phyloP scores from a whole-genome alignment of 352 stramenopile species.

The Globisporangium mamillatum region DNA sequence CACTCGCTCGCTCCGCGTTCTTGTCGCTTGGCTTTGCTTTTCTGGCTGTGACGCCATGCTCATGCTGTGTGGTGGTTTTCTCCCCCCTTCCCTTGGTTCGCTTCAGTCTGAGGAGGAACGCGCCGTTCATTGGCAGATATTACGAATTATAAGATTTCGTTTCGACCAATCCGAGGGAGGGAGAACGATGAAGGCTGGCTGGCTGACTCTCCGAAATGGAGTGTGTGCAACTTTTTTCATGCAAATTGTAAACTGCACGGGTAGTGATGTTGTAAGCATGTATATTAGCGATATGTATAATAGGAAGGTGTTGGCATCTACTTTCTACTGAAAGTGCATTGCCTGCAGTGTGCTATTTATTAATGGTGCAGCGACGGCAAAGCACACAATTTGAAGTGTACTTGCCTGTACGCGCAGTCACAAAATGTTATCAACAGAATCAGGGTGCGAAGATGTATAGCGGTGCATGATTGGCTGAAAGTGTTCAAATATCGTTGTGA shows the following conservation, averaged over 20 bases:
- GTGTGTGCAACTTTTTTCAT: background rate
- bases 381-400: background rate
- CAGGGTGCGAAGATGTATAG: background rate
- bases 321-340: too few species aligned
- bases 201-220: background rate
- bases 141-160: background rate
- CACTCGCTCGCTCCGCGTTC: background rate
- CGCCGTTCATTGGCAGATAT: background rate
- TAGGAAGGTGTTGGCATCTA: background rate
- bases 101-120: background rate
- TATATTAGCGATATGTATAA: background rate
- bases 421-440: background rate
- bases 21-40: background rate
- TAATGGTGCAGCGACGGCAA: too few species aligned
- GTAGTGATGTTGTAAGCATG: background rate
- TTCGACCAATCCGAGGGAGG: background rate
- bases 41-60: conserved; percentile 1
- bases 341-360: too few species aligned
- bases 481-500: background rate
- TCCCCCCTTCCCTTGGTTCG: background rate
- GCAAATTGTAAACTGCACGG: background rate
- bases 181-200: background rate
- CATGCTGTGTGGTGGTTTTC: conserved; percentile 2
- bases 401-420: background rate
- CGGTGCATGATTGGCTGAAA: background rate